A percentile compares a stretch with the other conserved stretches of the same genome.
Conservation (phyloP, 2,329 filamentous ascomycete genomes). For the Coleophoma eucalyptorum region DNA sequence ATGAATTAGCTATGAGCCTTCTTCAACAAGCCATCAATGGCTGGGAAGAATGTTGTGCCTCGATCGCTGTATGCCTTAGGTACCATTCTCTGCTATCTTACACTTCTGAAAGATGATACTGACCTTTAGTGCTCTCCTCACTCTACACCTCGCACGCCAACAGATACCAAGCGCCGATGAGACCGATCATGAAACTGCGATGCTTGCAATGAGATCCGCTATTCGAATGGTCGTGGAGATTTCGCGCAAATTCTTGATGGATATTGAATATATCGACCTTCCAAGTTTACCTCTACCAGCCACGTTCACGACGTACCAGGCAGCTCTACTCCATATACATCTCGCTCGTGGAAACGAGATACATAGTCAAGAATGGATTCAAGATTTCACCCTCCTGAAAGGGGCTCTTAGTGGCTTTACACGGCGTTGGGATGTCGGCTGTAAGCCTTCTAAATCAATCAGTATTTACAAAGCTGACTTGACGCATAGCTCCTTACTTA, state of each 20-base stretch:
- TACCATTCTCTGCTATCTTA: neutral
- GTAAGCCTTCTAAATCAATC: conserved; percentile 5
- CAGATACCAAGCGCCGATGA: neutral
- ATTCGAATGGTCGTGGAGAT: conserved; percentile 17
- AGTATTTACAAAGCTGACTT: neutral
- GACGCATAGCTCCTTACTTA: neutral
- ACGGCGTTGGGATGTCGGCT: conserved; percentile 16
- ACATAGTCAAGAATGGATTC: conserved; percentile 10
- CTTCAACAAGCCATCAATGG: conserved; percentile 14
- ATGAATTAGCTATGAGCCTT: conserved; percentile 9
- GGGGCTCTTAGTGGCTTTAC: conserved; percentile 13
- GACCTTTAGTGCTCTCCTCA: conserved; percentile 13
- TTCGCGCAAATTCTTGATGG: conserved; percentile 13
- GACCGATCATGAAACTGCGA: conserved; percentile 8
- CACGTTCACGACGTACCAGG: conserved; percentile 13
- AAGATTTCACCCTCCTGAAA: conserved; percentile 13
- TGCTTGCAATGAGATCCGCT: conserved; percentile 14
- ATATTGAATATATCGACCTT: conserved; percentile 15
- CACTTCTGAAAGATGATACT: neutral
- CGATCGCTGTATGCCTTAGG: conserved; percentile 16
- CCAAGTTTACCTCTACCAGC: conserved; percentile 15
- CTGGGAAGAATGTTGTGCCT: conserved; percentile 18
- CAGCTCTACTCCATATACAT: conserved; percentile 16
- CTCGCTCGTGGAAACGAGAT: conserved; percentile 13
- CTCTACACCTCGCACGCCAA: conserved; percentile 9